These are phyloP conservation scores for Penicillium brasilianum DNA, from an alignment of 2,329 filamentous ascomycete genomes.

Conservation along the genomic window DNA sequence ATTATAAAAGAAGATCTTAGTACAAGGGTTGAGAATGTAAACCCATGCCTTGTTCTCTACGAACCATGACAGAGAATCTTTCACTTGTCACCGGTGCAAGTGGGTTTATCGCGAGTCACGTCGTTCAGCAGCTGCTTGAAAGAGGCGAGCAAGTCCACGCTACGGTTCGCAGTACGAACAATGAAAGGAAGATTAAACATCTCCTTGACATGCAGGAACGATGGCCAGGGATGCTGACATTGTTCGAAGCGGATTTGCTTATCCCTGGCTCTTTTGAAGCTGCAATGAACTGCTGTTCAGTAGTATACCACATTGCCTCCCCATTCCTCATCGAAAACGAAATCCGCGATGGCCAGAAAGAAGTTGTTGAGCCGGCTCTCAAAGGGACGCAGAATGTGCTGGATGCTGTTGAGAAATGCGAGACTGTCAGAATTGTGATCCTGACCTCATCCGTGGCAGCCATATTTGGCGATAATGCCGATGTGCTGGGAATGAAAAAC, in stretches of 20 bases:
- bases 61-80: conserved; percentile 9
- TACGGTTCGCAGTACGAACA: conserved; percentile 24
- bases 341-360: conserved; percentile 32
- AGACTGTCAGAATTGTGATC: conserved; percentile 34
- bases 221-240: conserved; percentile 20
- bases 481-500: conserved; percentile 27
- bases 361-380: conserved; percentile 36
- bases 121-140: conserved; percentile 27
- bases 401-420: conserved; percentile 28
- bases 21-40: neutral
- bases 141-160: conserved; percentile 18
- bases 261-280: conserved; percentile 34
- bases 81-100: conserved; percentile 28
- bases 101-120: conserved; percentile 25
- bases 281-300: conserved; percentile 35
- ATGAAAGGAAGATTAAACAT: conserved; percentile 23
- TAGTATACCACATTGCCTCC: conserved; percentile 44
- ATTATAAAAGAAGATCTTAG: neutral
- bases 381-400: conserved; percentile 35
- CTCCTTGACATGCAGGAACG: conserved; percentile 24
- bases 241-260: conserved; percentile 41
- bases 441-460: conserved; percentile 36
- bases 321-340: conserved; percentile 38
- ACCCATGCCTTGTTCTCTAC: neutral
- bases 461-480: conserved; percentile 33